Evolutionary conservation across 768 basidiomycete species (phyloP).

Genomic region (Lactifluus subvellereus): DNA sequence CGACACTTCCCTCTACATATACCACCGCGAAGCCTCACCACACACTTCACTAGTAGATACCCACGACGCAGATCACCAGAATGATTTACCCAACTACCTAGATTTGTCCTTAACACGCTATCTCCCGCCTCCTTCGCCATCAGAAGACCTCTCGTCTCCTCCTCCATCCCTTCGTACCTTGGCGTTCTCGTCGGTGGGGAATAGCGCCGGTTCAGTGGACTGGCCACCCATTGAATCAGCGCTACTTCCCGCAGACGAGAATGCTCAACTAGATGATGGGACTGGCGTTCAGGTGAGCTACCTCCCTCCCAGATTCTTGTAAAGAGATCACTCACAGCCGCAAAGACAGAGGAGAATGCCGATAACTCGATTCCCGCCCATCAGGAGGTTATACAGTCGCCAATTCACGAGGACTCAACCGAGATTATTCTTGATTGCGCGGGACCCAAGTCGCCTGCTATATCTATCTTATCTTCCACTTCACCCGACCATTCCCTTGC

Average conservation of each 20-base stretch:
- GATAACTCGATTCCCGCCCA: not conserved
- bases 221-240: slow-evolving; percentile 15
- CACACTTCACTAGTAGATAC: not conserved
- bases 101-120: not conserved
- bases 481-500: not conserved
- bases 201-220: slow-evolving; percentile 1
- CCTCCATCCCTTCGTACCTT: not conserved
- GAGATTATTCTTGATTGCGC: too few relatives aligned
- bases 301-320: not conserved
- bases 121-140: not conserved
- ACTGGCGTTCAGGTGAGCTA: not conserved
- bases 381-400: not conserved
- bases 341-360: not conserved
- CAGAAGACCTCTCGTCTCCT: too few relatives aligned
- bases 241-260: not conserved
- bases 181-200: not conserved
- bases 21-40: not conserved
- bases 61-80: not conserved
- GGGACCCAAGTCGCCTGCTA: not conserved
- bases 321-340: not conserved
- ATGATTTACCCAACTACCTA: not conserved
- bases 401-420: not conserved
- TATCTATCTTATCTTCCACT: not conserved
- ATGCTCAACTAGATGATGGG: not conserved
- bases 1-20: not conserved